These are phyloP conservation scores for Mallotus nudiflorus DNA, from an alignment of 345 rosid genomes.

Conservation along the genomic window DNA sequence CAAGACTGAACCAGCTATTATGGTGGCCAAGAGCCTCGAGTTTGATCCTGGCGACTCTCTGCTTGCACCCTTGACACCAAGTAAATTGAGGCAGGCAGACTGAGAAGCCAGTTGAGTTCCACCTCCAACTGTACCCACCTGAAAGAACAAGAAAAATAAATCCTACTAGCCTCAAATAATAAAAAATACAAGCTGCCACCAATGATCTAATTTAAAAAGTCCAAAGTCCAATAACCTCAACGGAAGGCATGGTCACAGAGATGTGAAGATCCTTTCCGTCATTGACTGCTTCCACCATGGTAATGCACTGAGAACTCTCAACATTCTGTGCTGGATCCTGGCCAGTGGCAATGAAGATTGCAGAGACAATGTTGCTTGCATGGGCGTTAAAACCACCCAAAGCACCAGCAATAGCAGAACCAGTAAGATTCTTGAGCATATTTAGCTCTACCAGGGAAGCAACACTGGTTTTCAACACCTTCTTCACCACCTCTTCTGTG, in stretches of 20 bases:
- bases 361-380: constrained; percentile 85
- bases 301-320: constrained; percentile 88
- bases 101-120: constrained; percentile 91
- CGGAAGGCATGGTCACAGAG: constrained; percentile 84
- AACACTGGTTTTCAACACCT: constrained; percentile 69
- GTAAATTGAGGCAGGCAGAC: constrained; percentile 77
- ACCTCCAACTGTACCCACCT: constrained; percentile 93
- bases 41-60: constrained; percentile 68
- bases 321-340: constrained; percentile 94
- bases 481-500: constrained; percentile 70
- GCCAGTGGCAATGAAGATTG: constrained; percentile 78
- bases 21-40: constrained; percentile 63
- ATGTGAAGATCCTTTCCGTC: constrained; percentile 78
- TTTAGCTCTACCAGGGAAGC: constrained; percentile 78
- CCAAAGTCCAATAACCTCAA: constrained; percentile 49
- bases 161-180: background rate
- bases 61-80: constrained; percentile 78
- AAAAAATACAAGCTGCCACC: background rate
- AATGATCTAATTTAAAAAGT: background rate
- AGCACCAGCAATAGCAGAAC: constrained; percentile 84
- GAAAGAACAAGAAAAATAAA: constrained; percentile 1
- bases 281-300: constrained; percentile 88
- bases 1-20: constrained; percentile 79
- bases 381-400: constrained; percentile 94
- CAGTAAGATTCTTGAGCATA: constrained; percentile 79